Base-by-base conservation (phyloP, 2,329 filamentous ascomycete genomes). In the Aspergillus luchuensis region DNA sequence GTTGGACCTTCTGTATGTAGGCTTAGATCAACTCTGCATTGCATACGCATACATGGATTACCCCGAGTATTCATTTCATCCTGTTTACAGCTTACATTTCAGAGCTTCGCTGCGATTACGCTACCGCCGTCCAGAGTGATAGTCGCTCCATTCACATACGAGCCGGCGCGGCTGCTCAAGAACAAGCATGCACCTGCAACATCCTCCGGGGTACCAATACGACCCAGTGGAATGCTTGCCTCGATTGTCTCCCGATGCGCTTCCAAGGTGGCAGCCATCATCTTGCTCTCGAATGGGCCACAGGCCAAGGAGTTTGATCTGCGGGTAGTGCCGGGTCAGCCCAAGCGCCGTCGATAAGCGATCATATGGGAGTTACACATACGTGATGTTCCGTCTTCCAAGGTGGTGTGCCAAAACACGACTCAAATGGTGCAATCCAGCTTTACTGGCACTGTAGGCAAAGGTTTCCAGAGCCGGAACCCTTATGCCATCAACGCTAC, bases 111-210 rank as follows among this genome's bases (percentile, higher is more conserved):
- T 30, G 68, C 69, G 57, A 80, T 67, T 3, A 72, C 71, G 57
- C 74, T 78, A 2, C 86, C 86, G 2, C 87, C 87, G 71, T 90
- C 88, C 43, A 89, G 71, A 8, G 84, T 77, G 63, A 90, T 85
- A 2, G 84, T 85, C 15, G 87, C 86, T 3, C 88, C 88, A 64
- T 89, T 90, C 38, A 89, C 81, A 72, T 83, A 89, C 1, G 84
- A 79, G 4, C 90, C 89, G 1, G 89, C 90, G 57, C 84, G 80
- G 68, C 88, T 89, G 41, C 83, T 81, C 71, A 92, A 74, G 75
- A 89, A 92, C 58, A 92, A 75, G 71, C 89, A 91, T 10, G 89
- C 83, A 0, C 89, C 89, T 0, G 89, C 89, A 4, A 91, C 87
- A 73, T 92, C 90, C 71, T 87, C 78, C 0, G 87, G 84, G 17